phyloP scores from a whole-genome alignment of 352 stramenopile species.

The Pythium brassicae region DNA sequence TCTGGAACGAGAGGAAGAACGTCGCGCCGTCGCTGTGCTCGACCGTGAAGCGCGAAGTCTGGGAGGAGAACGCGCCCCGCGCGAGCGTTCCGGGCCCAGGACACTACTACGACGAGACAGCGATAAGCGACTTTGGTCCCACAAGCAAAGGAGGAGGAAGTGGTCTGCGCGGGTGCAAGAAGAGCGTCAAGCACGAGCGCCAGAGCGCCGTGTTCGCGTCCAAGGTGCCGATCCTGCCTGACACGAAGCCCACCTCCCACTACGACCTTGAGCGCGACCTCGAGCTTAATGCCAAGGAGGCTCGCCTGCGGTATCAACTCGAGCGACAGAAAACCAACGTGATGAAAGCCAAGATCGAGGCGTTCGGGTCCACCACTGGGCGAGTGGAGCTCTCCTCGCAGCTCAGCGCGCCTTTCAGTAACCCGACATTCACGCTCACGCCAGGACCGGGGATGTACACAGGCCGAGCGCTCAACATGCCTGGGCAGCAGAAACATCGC shows the following conservation, averaged over 20 bases:
- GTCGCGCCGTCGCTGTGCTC: slow-evolving; percentile 58
- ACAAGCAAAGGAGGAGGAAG: background rate
- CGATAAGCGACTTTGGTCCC: background rate
- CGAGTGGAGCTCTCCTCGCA: slow-evolving; percentile 52
- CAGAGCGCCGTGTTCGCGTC: slow-evolving; percentile 70
- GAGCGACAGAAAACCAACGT: slow-evolving; percentile 20
- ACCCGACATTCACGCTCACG: slow-evolving; percentile 49
- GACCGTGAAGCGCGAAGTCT: slow-evolving; percentile 71
- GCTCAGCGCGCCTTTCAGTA: slow-evolving; percentile 48
- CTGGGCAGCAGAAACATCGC: slow-evolving; percentile 13
- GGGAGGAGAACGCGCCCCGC: slow-evolving; percentile 54
- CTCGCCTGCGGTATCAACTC: slow-evolving; percentile 28
- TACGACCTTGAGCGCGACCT: slow-evolving; percentile 61
- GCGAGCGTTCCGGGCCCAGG: slow-evolving; percentile 51
- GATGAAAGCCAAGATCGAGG: slow-evolving; percentile 34
- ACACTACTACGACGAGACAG: slow-evolving; percentile 34
- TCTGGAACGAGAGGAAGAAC: slow-evolving; percentile 72
- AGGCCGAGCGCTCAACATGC: slow-evolving; percentile 9
- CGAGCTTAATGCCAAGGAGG: slow-evolving; percentile 52
- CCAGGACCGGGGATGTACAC: slow-evolving; percentile 61
- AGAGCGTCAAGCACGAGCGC: slow-evolving; percentile 16
- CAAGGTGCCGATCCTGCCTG: slow-evolving; percentile 63
- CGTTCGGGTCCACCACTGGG: slow-evolving; percentile 68
- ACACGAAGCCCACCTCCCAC: slow-evolving; percentile 32
- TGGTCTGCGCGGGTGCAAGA: slow-evolving; percentile 3